Evolutionary conservation across 305 asterid genomes (phyloP).

Genomic region (Ilex paraguariensis): DNA sequence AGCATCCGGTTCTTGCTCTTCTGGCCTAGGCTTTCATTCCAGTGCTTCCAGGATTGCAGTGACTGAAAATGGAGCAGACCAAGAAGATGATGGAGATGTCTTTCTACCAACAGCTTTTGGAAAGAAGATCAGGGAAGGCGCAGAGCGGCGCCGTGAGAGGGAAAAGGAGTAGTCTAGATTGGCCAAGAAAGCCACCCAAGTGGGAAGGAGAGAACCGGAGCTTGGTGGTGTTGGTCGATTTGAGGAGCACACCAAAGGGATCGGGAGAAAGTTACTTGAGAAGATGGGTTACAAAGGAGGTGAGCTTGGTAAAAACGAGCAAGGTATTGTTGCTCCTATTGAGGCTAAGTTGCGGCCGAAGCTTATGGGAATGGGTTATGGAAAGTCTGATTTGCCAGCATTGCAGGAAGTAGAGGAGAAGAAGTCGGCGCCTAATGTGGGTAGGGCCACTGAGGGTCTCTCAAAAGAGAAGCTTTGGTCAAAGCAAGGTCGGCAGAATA

Average conservation of each 20-base stretch:
- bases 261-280: constrained; percentile 70
- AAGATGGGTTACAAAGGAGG: constrained; percentile 97
- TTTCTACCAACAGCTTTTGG: constrained; percentile 72
- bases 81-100: constrained; percentile 24
- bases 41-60: constrained; percentile 22
- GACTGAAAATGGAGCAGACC: background rate
- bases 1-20: constrained; percentile 17
- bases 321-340: constrained; percentile 75
- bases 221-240: constrained; percentile 57
- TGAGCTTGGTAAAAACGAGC: constrained; percentile 81
- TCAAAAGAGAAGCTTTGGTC: constrained; percentile 66
- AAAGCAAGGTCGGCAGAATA: constrained; percentile 53
- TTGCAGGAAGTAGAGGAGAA: constrained; percentile 44
- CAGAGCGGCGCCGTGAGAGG: constrained; percentile 49
- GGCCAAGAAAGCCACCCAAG: constrained; percentile 50
- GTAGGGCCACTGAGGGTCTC: constrained; percentile 32
- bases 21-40: constrained; percentile 42
- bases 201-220: constrained; percentile 36
- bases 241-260: constrained; percentile 74
- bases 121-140: constrained; percentile 67
- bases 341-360: constrained; percentile 81
- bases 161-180: constrained; percentile 60
- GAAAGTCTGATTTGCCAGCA: constrained; percentile 49
- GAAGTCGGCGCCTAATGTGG: constrained; percentile 27
- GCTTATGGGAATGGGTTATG: constrained; percentile 89